phyloP scores from a whole-genome alignment of 1,284 basidiomycete species.

The Amylostereum areolatum region DNA sequence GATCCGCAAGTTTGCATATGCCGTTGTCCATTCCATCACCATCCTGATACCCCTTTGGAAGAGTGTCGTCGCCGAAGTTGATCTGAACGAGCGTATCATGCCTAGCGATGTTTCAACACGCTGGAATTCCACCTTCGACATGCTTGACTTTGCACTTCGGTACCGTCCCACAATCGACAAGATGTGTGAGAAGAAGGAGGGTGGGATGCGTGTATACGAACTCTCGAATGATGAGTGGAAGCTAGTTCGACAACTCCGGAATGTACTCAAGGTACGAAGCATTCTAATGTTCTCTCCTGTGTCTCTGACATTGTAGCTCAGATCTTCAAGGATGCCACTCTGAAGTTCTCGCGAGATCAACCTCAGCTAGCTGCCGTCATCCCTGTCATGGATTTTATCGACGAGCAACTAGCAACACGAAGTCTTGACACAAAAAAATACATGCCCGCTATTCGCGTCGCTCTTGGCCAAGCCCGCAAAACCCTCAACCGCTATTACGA shows the following conservation, averaged over 20 bases:
- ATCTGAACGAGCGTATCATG: slow-evolving; percentile 15
- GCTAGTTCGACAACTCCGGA: slow-evolving; percentile 19
- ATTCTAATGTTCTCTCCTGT: slow-evolving; percentile 14
- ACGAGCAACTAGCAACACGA: slow-evolving; percentile 11
- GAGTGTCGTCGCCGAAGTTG: slow-evolving; percentile 10
- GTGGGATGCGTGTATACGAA: slow-evolving; percentile 14
- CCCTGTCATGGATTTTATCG: slow-evolving; percentile 26
- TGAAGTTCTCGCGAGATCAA: slow-evolving; percentile 19
- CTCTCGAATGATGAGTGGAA: slow-evolving; percentile 14
- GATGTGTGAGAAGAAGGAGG: slow-evolving; percentile 5
- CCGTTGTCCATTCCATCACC: slow-evolving; percentile 26
- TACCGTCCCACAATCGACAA: slow-evolving; percentile 15
- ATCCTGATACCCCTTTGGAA: slow-evolving; percentile 25
- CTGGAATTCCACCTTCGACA: slow-evolving; percentile 30
- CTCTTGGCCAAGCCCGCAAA: slow-evolving; percentile 17
- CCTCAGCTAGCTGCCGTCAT: slow-evolving; percentile 25
- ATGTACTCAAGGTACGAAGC: too few species aligned
- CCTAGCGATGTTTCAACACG: slow-evolving; percentile 25
- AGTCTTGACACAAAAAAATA: slow-evolving; percentile 1
- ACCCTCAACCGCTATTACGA: slow-evolving; percentile 24
- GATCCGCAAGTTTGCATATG: slow-evolving; percentile 23
- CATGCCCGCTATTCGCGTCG: slow-evolving; percentile 12
- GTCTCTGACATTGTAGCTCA: slow-evolving; percentile 1
- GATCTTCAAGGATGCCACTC: slow-evolving; percentile 18
- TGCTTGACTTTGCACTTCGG: slow-evolving; percentile 21